phyloP scores from a whole-genome alignment of 2,329 filamentous ascomycete genomes.

The Trichoderma sp. region DNA sequence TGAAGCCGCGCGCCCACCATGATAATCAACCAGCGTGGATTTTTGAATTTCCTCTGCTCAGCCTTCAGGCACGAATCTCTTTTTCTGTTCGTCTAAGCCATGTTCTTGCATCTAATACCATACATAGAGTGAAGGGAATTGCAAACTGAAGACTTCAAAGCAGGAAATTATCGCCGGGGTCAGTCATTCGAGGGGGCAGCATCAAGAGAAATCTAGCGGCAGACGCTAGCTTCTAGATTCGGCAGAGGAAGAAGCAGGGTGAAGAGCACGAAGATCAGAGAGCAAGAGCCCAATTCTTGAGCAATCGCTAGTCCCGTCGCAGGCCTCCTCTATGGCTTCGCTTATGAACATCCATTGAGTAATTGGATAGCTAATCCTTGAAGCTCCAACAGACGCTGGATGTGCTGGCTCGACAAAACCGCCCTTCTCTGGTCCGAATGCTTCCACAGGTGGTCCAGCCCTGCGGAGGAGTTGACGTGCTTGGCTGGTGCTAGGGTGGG shows the following conservation, averaged over 20 bases:
- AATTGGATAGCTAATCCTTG: slow-evolving; percentile 25
- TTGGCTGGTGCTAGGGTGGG: slow-evolving; percentile 25
- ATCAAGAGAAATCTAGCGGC: background rate
- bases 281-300: slow-evolving; percentile 17
- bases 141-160: background rate
- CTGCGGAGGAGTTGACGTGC: slow-evolving; percentile 28
- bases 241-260: slow-evolving; percentile 13
- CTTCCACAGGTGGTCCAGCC: slow-evolving; percentile 15
- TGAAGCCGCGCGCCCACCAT: background rate
- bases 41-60: slow-evolving; percentile 4
- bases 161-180: background rate
- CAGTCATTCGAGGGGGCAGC: background rate
- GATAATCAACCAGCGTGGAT: background rate
- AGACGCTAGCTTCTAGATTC: slow-evolving; percentile 1
- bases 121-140: background rate
- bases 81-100: background rate
- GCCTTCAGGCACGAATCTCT: background rate
- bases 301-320: slow-evolving; percentile 10
- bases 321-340: slow-evolving; percentile 26
- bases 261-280: slow-evolving; percentile 5
- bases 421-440: slow-evolving; percentile 12
- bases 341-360: slow-evolving; percentile 20
- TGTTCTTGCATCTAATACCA: background rate
- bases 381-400: slow-evolving; percentile 26
- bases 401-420: slow-evolving; percentile 29